Evolutionary conservation across 805 yeast genomes (phyloP).

Genomic region (Metschnikowia noctiluminum): DNA sequence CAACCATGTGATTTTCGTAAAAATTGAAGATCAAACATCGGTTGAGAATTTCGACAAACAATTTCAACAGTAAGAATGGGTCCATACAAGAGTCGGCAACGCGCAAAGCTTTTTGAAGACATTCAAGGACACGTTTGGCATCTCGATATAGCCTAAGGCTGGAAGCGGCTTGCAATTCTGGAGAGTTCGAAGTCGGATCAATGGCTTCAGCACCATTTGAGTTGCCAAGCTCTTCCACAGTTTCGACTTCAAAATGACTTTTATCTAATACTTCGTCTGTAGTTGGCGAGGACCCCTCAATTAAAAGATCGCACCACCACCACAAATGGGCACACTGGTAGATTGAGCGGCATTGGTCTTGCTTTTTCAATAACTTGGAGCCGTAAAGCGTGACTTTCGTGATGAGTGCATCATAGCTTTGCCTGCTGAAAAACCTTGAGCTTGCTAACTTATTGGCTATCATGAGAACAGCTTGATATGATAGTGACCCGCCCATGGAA

Average conservation of each 20-base stretch:
- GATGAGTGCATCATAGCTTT: conserved; percentile 76
- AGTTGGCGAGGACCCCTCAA: conserved; percentile 30
- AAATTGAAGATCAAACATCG: conserved; percentile 81
- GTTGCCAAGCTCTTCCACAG: neutral
- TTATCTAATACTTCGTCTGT: conserved; percentile 23
- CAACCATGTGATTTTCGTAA: conserved; percentile 70
- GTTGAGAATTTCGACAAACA: conserved; percentile 87
- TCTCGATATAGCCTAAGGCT: conserved; percentile 30
- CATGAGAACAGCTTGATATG: conserved; percentile 46
- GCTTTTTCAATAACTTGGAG: conserved; percentile 81
- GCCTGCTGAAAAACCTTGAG: conserved; percentile 48
- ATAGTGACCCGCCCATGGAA: conserved; percentile 42
- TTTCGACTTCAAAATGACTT: conserved; percentile 12
- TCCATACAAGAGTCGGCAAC: conserved; percentile 96
- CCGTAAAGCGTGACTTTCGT: conserved; percentile 86
- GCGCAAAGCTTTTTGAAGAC: conserved; percentile 81
- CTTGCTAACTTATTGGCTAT: conserved; percentile 45
- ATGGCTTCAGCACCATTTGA: conserved; percentile 22
- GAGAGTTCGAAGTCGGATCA: conserved; percentile 9
- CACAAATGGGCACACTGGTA: conserved; percentile 86
- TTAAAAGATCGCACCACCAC: conserved; percentile 73
- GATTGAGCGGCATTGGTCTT: conserved; percentile 92
- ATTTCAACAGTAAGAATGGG: conserved; percentile 62
- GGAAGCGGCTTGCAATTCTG: conserved; percentile 22
- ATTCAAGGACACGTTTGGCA: conserved; percentile 79